A percentile compares a stretch with the other conserved stretches of the same genome.
phyloP scores from a whole-genome alignment of 768 basidiomycete genomes.

The Sutorius australiensis region DNA sequence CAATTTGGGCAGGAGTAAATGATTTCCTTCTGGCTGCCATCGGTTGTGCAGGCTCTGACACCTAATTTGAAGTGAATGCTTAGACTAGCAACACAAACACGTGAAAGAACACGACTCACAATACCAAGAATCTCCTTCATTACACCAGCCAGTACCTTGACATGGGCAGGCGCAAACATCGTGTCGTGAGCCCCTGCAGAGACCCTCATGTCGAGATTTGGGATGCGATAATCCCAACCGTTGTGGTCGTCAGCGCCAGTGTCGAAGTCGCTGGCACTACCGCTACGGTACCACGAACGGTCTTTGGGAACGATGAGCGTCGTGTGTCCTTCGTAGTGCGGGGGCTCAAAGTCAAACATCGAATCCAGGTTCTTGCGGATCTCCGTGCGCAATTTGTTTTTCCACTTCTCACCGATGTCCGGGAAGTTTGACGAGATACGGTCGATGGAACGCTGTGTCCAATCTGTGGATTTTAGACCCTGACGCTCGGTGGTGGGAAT shows the following conservation, averaged over 20 bases:
- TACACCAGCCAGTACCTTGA: conserved; percentile 27
- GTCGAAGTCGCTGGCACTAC: conserved; percentile 27
- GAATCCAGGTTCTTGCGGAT: conserved; percentile 32
- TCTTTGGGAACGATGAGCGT: conserved; percentile 30
- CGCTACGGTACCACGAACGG: conserved; percentile 32
- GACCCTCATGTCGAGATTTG: conserved; percentile 26
- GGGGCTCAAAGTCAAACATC: conserved; percentile 32
- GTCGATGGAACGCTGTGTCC: conserved; percentile 30
- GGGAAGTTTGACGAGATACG: conserved; percentile 30
- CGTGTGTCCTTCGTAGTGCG: conserved; percentile 20
- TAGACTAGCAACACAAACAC: neutral
- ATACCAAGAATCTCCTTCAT: conserved; percentile 17
- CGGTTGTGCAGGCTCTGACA: neutral
- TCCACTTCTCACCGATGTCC: conserved; percentile 33
- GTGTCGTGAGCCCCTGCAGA: conserved; percentile 29
- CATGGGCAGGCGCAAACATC: conserved; percentile 32
- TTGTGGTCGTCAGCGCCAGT: conserved; percentile 31
- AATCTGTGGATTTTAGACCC: conserved; percentile 29
- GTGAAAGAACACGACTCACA: conserved; percentile 2
- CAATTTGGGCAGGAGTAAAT: neutral
- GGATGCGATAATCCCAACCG: conserved; percentile 28
- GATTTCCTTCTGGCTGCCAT: neutral
- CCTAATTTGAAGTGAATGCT: neutral
- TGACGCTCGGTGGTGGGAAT: conserved; percentile 27
- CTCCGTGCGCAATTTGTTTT: conserved; percentile 27